Percentiles rank a stretch among this genome's conserved stretches.
Conservation (phyloP, 2,329 filamentous ascomycete species). For the Ophiostoma piceae region DNA sequence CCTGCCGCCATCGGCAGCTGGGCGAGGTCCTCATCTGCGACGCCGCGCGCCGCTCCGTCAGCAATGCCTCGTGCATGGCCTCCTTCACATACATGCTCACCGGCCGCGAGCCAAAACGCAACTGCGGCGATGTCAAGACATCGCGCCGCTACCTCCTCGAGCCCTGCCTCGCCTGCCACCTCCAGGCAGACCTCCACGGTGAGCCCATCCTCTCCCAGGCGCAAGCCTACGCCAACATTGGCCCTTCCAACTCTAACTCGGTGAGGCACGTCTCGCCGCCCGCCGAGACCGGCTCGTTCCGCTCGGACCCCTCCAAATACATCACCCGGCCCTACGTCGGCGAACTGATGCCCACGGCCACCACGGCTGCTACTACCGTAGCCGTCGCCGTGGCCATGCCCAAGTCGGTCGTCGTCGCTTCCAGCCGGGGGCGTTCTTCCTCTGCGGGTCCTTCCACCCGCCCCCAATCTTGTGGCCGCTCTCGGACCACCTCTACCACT, state of each 20-base stretch:
- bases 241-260: not conserved
- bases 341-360: not conserved
- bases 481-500: not conserved
- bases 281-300: not conserved
- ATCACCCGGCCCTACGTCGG: not conserved
- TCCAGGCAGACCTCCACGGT: not conserved
- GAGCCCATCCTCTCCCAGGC: not conserved
- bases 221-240: not conserved
- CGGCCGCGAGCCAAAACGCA: not conserved
- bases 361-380: not conserved
- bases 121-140: conserved; percentile 7
- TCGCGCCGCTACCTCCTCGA: conserved; percentile 1
- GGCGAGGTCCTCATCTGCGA: conserved; percentile 13
- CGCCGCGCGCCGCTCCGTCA: not conserved
- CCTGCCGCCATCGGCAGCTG: conserved; percentile 21
- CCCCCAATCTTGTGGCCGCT: conserved; percentile 3
- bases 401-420: not conserved
- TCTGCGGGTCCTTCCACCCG: not conserved
- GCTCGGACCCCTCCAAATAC: not conserved
- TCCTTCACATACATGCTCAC: conserved; percentile 13
- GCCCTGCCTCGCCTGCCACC: conserved; percentile 17
- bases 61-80: conserved; percentile 13
- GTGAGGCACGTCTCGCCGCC: not conserved
- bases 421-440: not conserved
- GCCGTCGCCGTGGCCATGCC: conserved; percentile 1